Percentiles rank a stretch among this genome's conserved stretches.
phyloP scores from a whole-genome alignment of 257 asterid species.

The Plectranthus barbatus region DNA sequence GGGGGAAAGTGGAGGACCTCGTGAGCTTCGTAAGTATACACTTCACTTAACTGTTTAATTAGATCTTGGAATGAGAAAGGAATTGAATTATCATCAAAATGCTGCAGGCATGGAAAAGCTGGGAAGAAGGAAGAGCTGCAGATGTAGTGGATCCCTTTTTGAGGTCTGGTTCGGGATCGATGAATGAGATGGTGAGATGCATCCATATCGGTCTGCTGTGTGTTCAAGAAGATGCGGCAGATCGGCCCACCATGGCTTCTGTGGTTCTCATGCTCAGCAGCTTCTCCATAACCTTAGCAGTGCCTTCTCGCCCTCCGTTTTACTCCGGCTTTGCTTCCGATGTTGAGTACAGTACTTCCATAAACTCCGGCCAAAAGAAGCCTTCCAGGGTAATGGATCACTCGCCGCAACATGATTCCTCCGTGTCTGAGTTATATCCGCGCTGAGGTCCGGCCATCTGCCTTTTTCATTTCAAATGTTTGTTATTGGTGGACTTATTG shows the following conservation, averaged over 20 bases:
- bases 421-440: too few relatives aligned
- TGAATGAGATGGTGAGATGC: conserved; percentile 16
- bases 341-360: not conserved
- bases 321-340: not conserved
- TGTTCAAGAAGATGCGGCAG: conserved; percentile 18
- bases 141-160: conserved; percentile 17
- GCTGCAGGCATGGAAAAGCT: conserved; percentile 27
- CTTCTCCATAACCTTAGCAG: conserved; percentile 6
- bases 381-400: too few relatives aligned
- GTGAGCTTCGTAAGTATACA: conserved; percentile 28
- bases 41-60: too few relatives aligned
- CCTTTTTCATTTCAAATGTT: too few relatives aligned
- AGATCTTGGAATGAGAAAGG: too few relatives aligned
- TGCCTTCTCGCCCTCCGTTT: conserved; percentile 24
- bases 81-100: not conserved
- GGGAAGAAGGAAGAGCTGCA: conserved; percentile 15
- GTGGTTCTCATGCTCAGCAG: conserved; percentile 25
- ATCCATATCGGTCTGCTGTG: conserved; percentile 28
- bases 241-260: conserved; percentile 27
- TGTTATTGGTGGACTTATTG: too few relatives aligned
- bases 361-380: too few relatives aligned
- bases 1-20: conserved; percentile 23
- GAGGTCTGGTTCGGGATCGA: not conserved
- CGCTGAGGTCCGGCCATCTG: too few relatives aligned
- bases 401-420: too few relatives aligned